phyloP scores from a whole-genome alignment of 768 basidiomycete genomes.

The Amanita rimosa region DNA sequence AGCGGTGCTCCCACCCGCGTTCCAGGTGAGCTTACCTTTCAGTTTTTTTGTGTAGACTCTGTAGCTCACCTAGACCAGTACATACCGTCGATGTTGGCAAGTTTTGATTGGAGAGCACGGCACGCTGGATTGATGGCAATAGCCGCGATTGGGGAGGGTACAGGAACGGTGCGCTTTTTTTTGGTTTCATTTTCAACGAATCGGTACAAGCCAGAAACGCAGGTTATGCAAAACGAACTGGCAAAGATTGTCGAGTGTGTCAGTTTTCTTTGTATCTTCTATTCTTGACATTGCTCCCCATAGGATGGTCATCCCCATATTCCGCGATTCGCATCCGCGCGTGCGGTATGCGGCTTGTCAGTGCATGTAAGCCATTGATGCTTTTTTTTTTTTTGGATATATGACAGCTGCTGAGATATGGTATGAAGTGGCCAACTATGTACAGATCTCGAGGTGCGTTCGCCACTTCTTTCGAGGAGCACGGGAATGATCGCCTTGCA shows the following conservation, averaged over 20 bases:
- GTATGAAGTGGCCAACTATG: slow-evolving; percentile 69
- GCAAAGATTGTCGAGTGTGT: slow-evolving; percentile 74
- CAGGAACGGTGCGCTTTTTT: slow-evolving; percentile 39
- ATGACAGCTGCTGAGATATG: not conserved
- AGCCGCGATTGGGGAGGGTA: slow-evolving; percentile 78
- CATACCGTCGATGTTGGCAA: slow-evolving; percentile 73
- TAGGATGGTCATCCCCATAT: slow-evolving; percentile 70
- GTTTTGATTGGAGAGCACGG: slow-evolving; percentile 75
- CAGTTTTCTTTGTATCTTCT: slow-evolving; percentile 1
- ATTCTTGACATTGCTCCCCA: not conserved
- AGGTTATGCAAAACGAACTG: slow-evolving; percentile 76
- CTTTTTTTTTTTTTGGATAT: not conserved
- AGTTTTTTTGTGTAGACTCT: not conserved
- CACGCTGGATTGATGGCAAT: slow-evolving; percentile 86
- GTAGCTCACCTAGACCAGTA: slow-evolving; percentile 22
- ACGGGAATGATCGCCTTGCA: slow-evolving; percentile 11
- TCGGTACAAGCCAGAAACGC: not conserved
- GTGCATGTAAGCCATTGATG: slow-evolving; percentile 50
- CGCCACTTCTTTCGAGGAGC: not conserved
- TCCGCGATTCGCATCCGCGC: slow-evolving; percentile 67
- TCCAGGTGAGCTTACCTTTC: slow-evolving; percentile 35
- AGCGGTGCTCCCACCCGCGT: slow-evolving; percentile 66
- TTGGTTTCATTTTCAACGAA: not conserved
- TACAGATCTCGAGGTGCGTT: slow-evolving; percentile 70
- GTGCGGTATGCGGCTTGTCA: slow-evolving; percentile 77